phyloP scores from a whole-genome alignment of 1,139 yeast species.

The Pichia sp. region DNA sequence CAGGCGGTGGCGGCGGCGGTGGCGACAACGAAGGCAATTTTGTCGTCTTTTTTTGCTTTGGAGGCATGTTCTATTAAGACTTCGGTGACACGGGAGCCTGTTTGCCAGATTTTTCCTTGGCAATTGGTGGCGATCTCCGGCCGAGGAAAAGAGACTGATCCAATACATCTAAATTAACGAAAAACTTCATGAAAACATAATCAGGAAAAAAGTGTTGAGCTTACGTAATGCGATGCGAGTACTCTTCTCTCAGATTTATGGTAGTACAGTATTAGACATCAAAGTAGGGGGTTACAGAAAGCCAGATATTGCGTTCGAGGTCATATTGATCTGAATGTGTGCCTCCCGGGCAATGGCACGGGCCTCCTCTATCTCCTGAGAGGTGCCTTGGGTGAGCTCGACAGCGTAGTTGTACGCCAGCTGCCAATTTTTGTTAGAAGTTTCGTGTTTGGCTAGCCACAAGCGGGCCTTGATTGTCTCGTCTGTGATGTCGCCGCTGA shows the following conservation, averaged over 20 bases:
- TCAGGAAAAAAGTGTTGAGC: not conserved
- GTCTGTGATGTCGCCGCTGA: slow-evolving; percentile 63
- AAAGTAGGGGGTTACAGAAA: not conserved
- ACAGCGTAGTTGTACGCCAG: slow-evolving; percentile 73
- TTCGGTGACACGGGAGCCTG: too few relatives aligned
- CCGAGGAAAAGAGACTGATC: too few relatives aligned
- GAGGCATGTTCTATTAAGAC: not conserved
- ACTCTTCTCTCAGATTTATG: not conserved
- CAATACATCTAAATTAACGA: not conserved
- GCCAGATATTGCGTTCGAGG: not conserved
- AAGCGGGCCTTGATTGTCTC: slow-evolving; percentile 79
- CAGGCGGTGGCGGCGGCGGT: slow-evolving; percentile 15
- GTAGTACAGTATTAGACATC: not conserved
- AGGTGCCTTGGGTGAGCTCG: slow-evolving; percentile 70
- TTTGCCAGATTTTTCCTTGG: too few relatives aligned
- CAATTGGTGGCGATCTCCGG: too few relatives aligned
- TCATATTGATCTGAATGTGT: slow-evolving; percentile 29
- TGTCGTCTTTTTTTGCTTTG: not conserved
- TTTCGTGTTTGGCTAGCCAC: slow-evolving; percentile 79
- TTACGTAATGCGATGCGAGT: slow-evolving; percentile 1
- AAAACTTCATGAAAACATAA: not conserved
- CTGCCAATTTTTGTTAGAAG: slow-evolving; percentile 52
- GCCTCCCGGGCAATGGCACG: slow-evolving; percentile 77
- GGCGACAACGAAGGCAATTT: not conserved
- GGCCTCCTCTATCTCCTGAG: slow-evolving; percentile 88